These are phyloP conservation scores for Immersiella caudata DNA, from an alignment of 495 filamentous ascomycete species.

Conservation along the genomic window DNA sequence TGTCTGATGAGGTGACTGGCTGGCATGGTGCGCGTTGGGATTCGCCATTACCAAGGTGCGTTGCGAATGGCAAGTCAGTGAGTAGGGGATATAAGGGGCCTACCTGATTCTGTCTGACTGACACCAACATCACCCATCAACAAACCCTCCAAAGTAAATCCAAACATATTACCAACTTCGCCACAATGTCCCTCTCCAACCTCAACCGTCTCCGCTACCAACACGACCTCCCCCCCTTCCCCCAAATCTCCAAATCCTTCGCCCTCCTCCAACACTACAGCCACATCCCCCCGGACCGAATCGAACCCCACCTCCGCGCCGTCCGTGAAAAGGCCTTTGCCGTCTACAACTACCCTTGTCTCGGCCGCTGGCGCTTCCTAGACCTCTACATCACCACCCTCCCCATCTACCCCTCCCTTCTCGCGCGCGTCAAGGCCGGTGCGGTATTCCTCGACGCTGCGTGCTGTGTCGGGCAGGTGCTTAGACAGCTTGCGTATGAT, in stretches of 20 bases:
- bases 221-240: slow-evolving; percentile 9
- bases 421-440: slow-evolving; percentile 29
- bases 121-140: too few species aligned
- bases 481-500: slow-evolving; percentile 48
- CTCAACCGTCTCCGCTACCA: slow-evolving; percentile 9
- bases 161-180: too few species aligned
- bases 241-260: slow-evolving; percentile 17
- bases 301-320: slow-evolving; percentile 51
- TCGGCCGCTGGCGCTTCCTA: slow-evolving; percentile 46
- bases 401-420: slow-evolving; percentile 30
- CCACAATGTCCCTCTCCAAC: neutral
- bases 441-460: slow-evolving; percentile 52
- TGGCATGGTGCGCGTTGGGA: too few species aligned
- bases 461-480: slow-evolving; percentile 55
- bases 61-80: too few species aligned
- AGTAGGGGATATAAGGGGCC: too few species aligned
- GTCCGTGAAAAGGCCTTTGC: slow-evolving; percentile 46
- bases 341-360: slow-evolving; percentile 46
- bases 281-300: slow-evolving; percentile 45
- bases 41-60: too few species aligned
- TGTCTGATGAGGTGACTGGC: too few species aligned
- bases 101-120: too few species aligned
- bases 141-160: too few species aligned
- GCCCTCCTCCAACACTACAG: slow-evolving; percentile 52
- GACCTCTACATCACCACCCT: slow-evolving; percentile 39